These are phyloP conservation scores for Acacia melanoxylon DNA, from an alignment of 306 rosid species.

Conservation along the genomic window DNA sequence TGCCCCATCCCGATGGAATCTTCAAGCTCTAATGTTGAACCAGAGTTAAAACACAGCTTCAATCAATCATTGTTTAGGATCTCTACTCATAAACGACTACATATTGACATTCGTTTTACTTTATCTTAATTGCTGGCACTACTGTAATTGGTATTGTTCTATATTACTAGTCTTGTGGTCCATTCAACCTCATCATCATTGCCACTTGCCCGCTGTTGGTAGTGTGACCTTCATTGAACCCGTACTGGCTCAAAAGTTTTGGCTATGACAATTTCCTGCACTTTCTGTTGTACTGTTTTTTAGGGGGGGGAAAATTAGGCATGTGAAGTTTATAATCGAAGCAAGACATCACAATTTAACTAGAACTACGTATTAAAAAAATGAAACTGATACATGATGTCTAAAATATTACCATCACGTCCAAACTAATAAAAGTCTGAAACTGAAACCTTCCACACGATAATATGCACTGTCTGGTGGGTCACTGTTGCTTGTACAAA, in stretches of 20 bases:
- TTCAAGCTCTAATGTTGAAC: constrained; percentile 1
- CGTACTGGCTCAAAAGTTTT: background rate
- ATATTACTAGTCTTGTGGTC: background rate
- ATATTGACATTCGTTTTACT: background rate
- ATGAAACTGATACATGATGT: background rate
- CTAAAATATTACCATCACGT: background rate
- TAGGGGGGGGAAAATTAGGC: background rate
- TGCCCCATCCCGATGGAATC: background rate
- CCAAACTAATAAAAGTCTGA: background rate
- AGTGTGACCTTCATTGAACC: background rate
- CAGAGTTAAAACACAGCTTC: constrained; percentile 33
- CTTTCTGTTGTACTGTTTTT: background rate
- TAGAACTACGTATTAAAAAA: background rate
- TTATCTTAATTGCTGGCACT: constrained; percentile 2
- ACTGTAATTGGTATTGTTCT: background rate
- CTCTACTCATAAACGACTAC: constrained; percentile 21
- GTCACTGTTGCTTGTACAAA: background rate
- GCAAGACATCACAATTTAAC: background rate
- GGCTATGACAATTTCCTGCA: background rate
- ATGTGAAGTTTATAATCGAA: background rate
- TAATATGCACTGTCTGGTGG: background rate
- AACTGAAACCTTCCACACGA: background rate
- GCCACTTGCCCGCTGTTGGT: background rate
- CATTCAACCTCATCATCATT: background rate
- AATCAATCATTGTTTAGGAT: constrained; percentile 19